Evolutionary conservation across 805 yeast species (phyloP).

Genomic region (Myxozyma neotropica): DNA sequence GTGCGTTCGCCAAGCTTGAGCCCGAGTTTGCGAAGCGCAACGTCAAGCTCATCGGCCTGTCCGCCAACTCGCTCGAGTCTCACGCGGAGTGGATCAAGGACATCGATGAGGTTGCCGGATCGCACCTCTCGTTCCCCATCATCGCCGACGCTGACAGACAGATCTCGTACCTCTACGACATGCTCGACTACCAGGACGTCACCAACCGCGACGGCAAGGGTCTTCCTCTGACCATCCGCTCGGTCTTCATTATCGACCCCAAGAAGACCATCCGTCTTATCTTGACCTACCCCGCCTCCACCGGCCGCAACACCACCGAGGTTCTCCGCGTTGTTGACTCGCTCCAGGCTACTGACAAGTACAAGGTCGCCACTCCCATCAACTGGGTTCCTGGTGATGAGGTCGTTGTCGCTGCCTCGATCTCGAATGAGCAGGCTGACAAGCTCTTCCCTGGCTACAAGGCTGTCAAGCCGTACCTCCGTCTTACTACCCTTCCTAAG

Average conservation of each 20-base stretch:
- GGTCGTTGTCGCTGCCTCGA: constrained; percentile 90
- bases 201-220: constrained; percentile 67
- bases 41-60: constrained; percentile 85
- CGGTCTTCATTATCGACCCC: constrained; percentile 91
- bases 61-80: constrained; percentile 78
- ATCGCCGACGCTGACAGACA: constrained; percentile 85
- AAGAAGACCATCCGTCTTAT: constrained; percentile 82
- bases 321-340: constrained; percentile 89
- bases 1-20: constrained; percentile 87
- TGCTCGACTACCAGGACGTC: constrained; percentile 86
- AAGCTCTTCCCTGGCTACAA: constrained; percentile 86
- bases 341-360: constrained; percentile 73
- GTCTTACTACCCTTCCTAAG: constrained; percentile 53
- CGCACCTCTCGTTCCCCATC: constrained; percentile 82
- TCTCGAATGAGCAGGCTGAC: constrained; percentile 80
- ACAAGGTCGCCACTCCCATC: constrained; percentile 86
- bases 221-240: constrained; percentile 83
- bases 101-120: constrained; percentile 81
- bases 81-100: constrained; percentile 89
- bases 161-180: constrained; percentile 80
- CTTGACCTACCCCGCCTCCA: constrained; percentile 88
- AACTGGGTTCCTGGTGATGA: constrained; percentile 71
- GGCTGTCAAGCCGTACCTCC: constrained; percentile 89
- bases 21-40: constrained; percentile 85
- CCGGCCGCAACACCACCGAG: constrained; percentile 93